Base-by-base conservation (phyloP, 164 flowering plant genomes). In the Dillenia turbinata region DNA sequence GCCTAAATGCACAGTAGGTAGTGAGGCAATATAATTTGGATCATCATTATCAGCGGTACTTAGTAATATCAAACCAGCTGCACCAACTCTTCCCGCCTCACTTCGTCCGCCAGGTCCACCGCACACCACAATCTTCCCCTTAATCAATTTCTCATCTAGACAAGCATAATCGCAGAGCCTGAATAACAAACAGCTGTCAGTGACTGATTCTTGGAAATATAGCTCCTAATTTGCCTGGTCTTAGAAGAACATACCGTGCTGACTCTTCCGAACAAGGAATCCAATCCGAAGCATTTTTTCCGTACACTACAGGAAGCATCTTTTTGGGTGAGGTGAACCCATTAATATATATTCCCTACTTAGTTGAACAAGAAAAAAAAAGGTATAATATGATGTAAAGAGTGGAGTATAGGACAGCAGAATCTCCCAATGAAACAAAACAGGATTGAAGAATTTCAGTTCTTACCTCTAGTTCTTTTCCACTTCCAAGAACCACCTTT, bases 111-210 rank as follows among this genome's bases (percentile, higher is more conserved):
- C 0, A 0, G 10, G 3, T 1, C 2, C 10, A 44, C 54, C 52
- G 44, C 80, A 73, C 4, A 73, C 13, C 24, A 73, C 57, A 49
- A 77, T 77, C 55, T 73, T 77, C 47, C 75, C 77, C 64, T 71
- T 68, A 40, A 68, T 72, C 11, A 48, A 26, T 16, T 49, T 48
- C 0, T 4, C 19, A 45, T 74, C 49, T 10, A 73, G 13, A n/a
- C 70, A 65, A 3, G 13, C 9, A 0, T 0, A 0, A 1, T 1
- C 3, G 33, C 71, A 67, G 15, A 3, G 2, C 65, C 68, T 65
- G 57, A 7, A 58, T 33, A 10, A 16, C 12, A 10, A 6, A 5
- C 22, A 49, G 22, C 4, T 49, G 1, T 52, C 51, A 33, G 7
- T 33, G 40, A 33, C 5, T 5, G 24, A 9, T 12, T 13, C 11